Base-by-base conservation (phyloP, 2,329 filamentous ascomycete species). In the Coniochaeta hoffmannii region DNA sequence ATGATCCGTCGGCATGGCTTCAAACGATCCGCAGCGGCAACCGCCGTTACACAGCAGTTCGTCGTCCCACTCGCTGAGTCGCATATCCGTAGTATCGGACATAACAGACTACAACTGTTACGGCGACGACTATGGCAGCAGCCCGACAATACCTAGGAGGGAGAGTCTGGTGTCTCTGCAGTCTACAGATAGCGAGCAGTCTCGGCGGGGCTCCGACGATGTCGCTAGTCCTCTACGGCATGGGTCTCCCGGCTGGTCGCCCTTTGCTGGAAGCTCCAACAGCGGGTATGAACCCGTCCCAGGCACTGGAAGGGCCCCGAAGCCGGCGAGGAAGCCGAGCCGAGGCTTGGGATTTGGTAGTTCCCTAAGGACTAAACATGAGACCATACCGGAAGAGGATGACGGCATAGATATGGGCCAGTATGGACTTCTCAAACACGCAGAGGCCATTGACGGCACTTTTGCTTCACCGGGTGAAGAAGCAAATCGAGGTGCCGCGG, bases 71-170 rank as follows among this genome's bases (percentile, higher is more conserved):
- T 56, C 62, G 28, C 53, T 64, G 31, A 63, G 63, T 46, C 62
- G 65, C 15, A 67, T 68, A 51, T 65, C 66, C 15, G 65, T 59
- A 31, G 57, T 70, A 7, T 63, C 65, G 15, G 68, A 70, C 41
- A 61, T 70, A 26, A 57, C 62, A 41, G 64, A 67, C 57, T 63
- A 64, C 36, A 65, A 61, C 22, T 61, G 58, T 32, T 96, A 92
- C 65, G 82, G 83, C 55, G 85, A 86, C 55, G 68, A 64, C 2
- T 56, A 58, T n/a, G n/a, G n/a, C 50, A 51, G 56, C 17, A 50
- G 56, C 10, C 57, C 56, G n/a, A 53, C 34, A 49, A 60, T 38
- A 57, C 66, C 5, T 57, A 72, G 30, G 14, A 70, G 69, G 19
- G 69, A 70, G 53, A 73, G 73, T 14, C 64, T 74, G 53, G 68